These are phyloP conservation scores for Colletotrichum neosansevieriae DNA, from an alignment of 2,329 filamentous ascomycete genomes.

Conservation along the genomic window DNA sequence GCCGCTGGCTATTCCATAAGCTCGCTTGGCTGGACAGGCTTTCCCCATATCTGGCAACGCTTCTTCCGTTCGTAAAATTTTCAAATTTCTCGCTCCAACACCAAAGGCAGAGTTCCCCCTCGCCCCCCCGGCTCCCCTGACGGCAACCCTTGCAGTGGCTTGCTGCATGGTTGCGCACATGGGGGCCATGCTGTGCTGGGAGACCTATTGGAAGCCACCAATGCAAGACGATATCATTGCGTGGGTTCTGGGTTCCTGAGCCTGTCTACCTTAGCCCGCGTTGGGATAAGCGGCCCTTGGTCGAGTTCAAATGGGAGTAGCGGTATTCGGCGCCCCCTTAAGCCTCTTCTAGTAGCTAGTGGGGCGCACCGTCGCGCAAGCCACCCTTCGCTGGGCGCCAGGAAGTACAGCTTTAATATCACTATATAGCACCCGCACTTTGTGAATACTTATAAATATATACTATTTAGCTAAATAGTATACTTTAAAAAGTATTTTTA, in stretches of 20 bases:
- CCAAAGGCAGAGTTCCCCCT: slow-evolving; percentile 5
- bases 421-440: no score
- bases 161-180: slow-evolving; percentile 32
- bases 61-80: slow-evolving; percentile 32
- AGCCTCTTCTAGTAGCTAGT: no score
- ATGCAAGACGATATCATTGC: no score
- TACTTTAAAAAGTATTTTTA: no score
- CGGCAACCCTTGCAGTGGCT: slow-evolving; percentile 31
- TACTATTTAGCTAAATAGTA: no score
- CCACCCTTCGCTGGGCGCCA: no score
- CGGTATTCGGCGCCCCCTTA: no score
- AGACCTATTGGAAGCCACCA: no score
- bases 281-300: slow-evolving; percentile 7
- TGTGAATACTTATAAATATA: no score
- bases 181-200: slow-evolving; percentile 12
- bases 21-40: slow-evolving; percentile 22
- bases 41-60: slow-evolving; percentile 36
- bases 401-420: no score
- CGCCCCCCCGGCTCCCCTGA: slow-evolving; percentile 15
- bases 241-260: slow-evolving; percentile 5
- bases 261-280: background rate
- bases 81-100: slow-evolving; percentile 31
- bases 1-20: slow-evolving; percentile 17
- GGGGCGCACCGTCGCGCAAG: no score
- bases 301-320: no score